A percentile compares a stretch with the other conserved stretches of the same genome.
Evolutionary conservation across 441 rosid genomes (phyloP).

Genomic region (Flueggea neowawraea): DNA sequence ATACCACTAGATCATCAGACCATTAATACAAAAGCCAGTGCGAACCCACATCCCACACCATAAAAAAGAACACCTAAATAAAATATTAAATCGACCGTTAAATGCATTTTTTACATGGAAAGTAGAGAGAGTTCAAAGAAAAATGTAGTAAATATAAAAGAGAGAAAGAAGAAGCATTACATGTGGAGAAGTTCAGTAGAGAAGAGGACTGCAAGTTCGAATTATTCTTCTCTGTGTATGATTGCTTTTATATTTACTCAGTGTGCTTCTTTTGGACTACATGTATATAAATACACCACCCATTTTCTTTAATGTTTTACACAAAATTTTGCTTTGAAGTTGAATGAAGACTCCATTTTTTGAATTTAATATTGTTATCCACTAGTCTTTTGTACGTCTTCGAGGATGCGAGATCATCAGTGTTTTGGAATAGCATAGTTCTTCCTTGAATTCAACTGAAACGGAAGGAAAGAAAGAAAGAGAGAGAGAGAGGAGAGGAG

Average conservation of each 20-base stretch:
- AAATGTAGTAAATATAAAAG: too few species aligned
- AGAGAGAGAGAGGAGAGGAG: conserved; percentile 13
- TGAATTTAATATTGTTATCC: background rate
- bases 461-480: background rate
- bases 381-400: too few species aligned
- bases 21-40: conserved; percentile 16
- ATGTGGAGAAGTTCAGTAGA: background rate
- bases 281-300: background rate
- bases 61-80: conserved; percentile 21
- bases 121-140: too few species aligned
- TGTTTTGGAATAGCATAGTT: too few species aligned
- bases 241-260: conserved; percentile 32
- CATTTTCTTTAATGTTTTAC: background rate
- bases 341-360: background rate
- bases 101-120: too few species aligned
- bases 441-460: too few species aligned
- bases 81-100: background rate
- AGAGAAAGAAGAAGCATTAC: too few species aligned
- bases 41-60: background rate
- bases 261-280: conserved; percentile 27
- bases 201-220: conserved; percentile 52
- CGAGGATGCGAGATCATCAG: too few species aligned
- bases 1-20: too few species aligned
- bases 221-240: conserved; percentile 72
- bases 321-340: too few species aligned